Evolutionary conservation across 1,284 basidiomycete species (phyloP).

Genomic region (Irpex sp.): DNA sequence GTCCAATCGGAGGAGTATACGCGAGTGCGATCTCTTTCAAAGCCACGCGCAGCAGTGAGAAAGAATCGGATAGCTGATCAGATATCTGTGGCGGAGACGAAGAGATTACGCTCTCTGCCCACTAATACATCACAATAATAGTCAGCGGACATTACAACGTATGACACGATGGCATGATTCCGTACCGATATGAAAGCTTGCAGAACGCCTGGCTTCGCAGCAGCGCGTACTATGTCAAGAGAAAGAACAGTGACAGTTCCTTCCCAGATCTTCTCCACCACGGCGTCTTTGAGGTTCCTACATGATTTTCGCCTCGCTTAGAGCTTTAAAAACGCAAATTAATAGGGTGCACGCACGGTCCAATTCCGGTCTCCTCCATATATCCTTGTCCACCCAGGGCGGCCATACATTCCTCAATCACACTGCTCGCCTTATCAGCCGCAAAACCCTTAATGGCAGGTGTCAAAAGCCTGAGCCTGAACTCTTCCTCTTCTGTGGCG

Average conservation of each 20-base stretch:
- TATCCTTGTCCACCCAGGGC: slow-evolving; percentile 77
- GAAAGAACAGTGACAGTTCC: slow-evolving; percentile 69
- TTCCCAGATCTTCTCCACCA: slow-evolving; percentile 85
- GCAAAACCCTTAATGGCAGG: slow-evolving; percentile 72
- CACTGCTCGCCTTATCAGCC: slow-evolving; percentile 58
- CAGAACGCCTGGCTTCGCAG: slow-evolving; percentile 36
- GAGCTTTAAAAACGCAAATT: slow-evolving; percentile 8
- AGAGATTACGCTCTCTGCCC: slow-evolving; percentile 44
- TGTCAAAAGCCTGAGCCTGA: slow-evolving; percentile 63
- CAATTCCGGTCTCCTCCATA: slow-evolving; percentile 77
- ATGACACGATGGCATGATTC: slow-evolving; percentile 10
- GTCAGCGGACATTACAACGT: background rate
- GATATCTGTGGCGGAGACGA: slow-evolving; percentile 35
- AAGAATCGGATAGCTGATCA: slow-evolving; percentile 21
- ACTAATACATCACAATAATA: slow-evolving; percentile 34
- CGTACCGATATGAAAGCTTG: slow-evolving; percentile 33
- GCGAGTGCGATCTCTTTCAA: slow-evolving; percentile 33
- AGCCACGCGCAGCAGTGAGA: slow-evolving; percentile 33
- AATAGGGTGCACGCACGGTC: slow-evolving; percentile 35
- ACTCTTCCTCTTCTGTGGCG: slow-evolving; percentile 44
- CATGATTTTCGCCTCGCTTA: background rate
- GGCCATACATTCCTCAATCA: slow-evolving; percentile 74
- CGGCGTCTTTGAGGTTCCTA: slow-evolving; percentile 49
- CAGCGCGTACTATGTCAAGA: slow-evolving; percentile 60
- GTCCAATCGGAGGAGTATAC: slow-evolving; percentile 36